Evolutionary conservation across 306 rosid species (phyloP).

Genomic region (Castanea crenata): DNA sequence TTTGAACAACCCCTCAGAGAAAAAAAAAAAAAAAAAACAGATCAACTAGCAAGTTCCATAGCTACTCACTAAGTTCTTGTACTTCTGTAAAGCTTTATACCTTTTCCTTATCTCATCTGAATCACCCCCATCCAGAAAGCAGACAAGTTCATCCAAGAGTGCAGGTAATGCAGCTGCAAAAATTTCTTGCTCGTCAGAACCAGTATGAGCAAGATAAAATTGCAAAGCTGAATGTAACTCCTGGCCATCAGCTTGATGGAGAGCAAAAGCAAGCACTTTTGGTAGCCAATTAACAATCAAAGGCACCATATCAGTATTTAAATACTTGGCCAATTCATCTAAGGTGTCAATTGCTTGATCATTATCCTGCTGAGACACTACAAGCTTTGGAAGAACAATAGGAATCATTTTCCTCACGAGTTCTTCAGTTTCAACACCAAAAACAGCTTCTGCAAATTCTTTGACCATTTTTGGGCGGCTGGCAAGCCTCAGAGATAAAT

Average conservation of each 20-base stretch:
- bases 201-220: conserved; percentile 72
- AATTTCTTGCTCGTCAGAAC: conserved; percentile 75
- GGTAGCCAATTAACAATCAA: conserved; percentile 74
- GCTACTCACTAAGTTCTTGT: not conserved
- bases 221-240: conserved; percentile 64
- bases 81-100: conserved; percentile 30
- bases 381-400: conserved; percentile 88
- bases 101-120: conserved; percentile 73
- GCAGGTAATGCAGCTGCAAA: conserved; percentile 84
- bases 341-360: conserved; percentile 70
- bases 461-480: conserved; percentile 64
- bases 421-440: conserved; percentile 72
- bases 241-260: conserved; percentile 64
- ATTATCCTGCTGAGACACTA: conserved; percentile 69
- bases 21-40: not conserved
- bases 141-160: conserved; percentile 83
- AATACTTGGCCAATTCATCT: conserved; percentile 67
- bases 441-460: conserved; percentile 90
- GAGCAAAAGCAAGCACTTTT: conserved; percentile 94
- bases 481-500: conserved; percentile 63
- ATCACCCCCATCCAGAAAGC: conserved; percentile 76
- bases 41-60: not conserved
- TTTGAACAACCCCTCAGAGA: not conserved
- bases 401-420: conserved; percentile 83
- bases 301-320: conserved; percentile 64